These are phyloP conservation scores for Exophiala calicioides DNA, from an alignment of 2,329 filamentous ascomycete species.

Conservation along the genomic window DNA sequence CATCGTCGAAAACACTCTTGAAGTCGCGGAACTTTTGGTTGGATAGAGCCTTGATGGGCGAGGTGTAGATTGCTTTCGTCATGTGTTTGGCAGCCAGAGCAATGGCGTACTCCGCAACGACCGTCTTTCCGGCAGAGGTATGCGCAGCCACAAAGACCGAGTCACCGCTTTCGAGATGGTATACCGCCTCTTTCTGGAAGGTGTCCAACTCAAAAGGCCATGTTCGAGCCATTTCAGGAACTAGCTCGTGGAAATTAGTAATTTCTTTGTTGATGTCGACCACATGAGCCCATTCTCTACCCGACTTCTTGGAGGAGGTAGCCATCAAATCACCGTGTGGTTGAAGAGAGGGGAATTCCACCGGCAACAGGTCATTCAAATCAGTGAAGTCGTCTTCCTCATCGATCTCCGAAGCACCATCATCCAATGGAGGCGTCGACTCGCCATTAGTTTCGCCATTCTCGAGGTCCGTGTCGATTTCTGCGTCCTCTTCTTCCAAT, in stretches of 20 bases:
- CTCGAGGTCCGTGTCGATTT: slow-evolving; percentile 21
- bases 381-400: slow-evolving; percentile 56
- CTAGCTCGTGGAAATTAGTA: slow-evolving; percentile 87
- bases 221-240: slow-evolving; percentile 92
- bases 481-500: slow-evolving; percentile 49
- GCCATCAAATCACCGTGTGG: slow-evolving; percentile 75
- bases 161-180: slow-evolving; percentile 93
- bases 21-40: slow-evolving; percentile 99
- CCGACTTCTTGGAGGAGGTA: slow-evolving; percentile 70
- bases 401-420: slow-evolving; percentile 29
- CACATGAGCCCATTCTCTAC: slow-evolving; percentile 96
- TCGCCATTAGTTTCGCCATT: slow-evolving; percentile 15
- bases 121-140: slow-evolving; percentile 96
- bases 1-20: slow-evolving; percentile 79
- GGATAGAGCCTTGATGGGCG: slow-evolving; percentile 95
- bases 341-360: slow-evolving; percentile 90
- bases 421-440: slow-evolving; percentile 7
- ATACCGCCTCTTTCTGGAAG: slow-evolving; percentile 98
- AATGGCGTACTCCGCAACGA: slow-evolving; percentile 97
- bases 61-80: slow-evolving; percentile 99
- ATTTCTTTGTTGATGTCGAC: slow-evolving; percentile 93
- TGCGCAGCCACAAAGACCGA: slow-evolving; percentile 98
- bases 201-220: slow-evolving; percentile 98
- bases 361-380: slow-evolving; percentile 83
- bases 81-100: slow-evolving; percentile 95